Conservation (phyloP, 1,139 yeast genomes). For the Candida anutae region DNA sequence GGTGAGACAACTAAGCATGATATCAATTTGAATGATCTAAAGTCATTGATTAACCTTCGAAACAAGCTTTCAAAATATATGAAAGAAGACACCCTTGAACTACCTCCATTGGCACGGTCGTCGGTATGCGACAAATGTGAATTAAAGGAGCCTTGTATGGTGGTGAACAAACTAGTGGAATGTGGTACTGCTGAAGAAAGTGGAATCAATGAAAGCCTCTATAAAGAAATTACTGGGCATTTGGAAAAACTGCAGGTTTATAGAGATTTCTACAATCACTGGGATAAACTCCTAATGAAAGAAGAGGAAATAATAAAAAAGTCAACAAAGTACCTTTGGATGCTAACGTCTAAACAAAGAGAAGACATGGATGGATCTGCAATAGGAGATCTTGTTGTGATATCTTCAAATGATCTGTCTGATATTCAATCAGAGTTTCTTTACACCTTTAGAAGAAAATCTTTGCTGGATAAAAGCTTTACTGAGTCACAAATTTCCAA, state of each 20-base stretch:
- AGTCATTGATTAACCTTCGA: slow-evolving; percentile 58
- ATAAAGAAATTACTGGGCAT: slow-evolving; percentile 43
- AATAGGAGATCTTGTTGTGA: slow-evolving; percentile 39
- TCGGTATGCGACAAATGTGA: slow-evolving; percentile 65
- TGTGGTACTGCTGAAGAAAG: slow-evolving; percentile 43
- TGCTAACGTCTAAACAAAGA: slow-evolving; percentile 50
- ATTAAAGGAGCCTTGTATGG: slow-evolving; percentile 57
- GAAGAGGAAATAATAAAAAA: slow-evolving; percentile 60
- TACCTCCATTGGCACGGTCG: slow-evolving; percentile 56
- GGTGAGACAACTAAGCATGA: slow-evolving; percentile 50
- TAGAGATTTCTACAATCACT: slow-evolving; percentile 51
- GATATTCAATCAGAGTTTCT: slow-evolving; percentile 21
- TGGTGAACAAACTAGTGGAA: slow-evolving; percentile 53
- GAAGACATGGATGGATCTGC: slow-evolving; percentile 57
- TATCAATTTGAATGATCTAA: slow-evolving; percentile 46
- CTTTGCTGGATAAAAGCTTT: slow-evolving; percentile 4
- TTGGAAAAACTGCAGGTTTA: slow-evolving; percentile 33
- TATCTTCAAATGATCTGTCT: slow-evolving; percentile 17
- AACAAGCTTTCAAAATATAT: slow-evolving; percentile 60
- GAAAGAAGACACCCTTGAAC: slow-evolving; percentile 37
- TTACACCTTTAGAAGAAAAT: slow-evolving; percentile 40
- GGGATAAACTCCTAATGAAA: slow-evolving; percentile 67
- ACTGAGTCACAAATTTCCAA: slow-evolving; percentile 34
- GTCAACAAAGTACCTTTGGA: slow-evolving; percentile 62
- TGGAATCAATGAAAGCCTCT: slow-evolving; percentile 41